Evolutionary conservation across 208 protist species (phyloP).

Genomic region (Angomonas desouzai): DNA sequence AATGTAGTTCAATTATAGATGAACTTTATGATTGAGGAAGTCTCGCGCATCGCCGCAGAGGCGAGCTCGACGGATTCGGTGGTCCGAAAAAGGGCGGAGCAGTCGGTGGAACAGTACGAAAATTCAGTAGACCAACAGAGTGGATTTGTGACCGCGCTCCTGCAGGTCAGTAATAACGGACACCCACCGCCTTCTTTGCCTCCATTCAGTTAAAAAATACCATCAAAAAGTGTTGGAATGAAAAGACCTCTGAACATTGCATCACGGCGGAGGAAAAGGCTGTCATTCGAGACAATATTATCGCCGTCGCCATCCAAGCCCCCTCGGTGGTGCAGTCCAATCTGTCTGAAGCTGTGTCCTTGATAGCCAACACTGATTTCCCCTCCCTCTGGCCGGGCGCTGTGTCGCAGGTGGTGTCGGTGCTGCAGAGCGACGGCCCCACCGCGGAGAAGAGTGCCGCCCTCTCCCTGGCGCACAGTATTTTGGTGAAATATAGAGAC

Average conservation of each 20-base stretch:
- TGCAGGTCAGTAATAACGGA: slow-evolving; percentile 32
- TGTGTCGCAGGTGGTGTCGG: slow-evolving; percentile 60
- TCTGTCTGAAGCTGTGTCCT: slow-evolving; percentile 83
- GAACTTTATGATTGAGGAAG: slow-evolving; percentile 45
- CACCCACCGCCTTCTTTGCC: slow-evolving; percentile 43
- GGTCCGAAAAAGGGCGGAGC: slow-evolving; percentile 50
- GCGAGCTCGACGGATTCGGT: slow-evolving; percentile 35
- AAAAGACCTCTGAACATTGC: slow-evolving; percentile 66
- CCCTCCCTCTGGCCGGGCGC: slow-evolving; percentile 84
- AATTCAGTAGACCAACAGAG: slow-evolving; percentile 57
- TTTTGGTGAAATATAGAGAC: slow-evolving; percentile 88
- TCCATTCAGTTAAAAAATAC: slow-evolving; percentile 88
- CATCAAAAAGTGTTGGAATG: slow-evolving; percentile 79
- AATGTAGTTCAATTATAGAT: slow-evolving; percentile 19
- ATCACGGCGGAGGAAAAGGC: slow-evolving; percentile 72
- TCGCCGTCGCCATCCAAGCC: slow-evolving; percentile 54
- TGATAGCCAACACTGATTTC: slow-evolving; percentile 92
- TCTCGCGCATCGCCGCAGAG: slow-evolving; percentile 25
- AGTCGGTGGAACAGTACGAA: slow-evolving; percentile 53
- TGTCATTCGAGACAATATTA: slow-evolving; percentile 47
- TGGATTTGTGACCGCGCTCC: slow-evolving; percentile 65
- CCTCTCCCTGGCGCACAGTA: slow-evolving; percentile 81
- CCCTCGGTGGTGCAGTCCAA: slow-evolving; percentile 66
- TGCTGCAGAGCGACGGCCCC: slow-evolving; percentile 20
- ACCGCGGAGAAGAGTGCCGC: slow-evolving; percentile 50